Percentiles rank a stretch among this genome's conserved stretches.
Conservation (phyloP, 2,329 filamentous ascomycete genomes). For the Dothistroma pini region DNA sequence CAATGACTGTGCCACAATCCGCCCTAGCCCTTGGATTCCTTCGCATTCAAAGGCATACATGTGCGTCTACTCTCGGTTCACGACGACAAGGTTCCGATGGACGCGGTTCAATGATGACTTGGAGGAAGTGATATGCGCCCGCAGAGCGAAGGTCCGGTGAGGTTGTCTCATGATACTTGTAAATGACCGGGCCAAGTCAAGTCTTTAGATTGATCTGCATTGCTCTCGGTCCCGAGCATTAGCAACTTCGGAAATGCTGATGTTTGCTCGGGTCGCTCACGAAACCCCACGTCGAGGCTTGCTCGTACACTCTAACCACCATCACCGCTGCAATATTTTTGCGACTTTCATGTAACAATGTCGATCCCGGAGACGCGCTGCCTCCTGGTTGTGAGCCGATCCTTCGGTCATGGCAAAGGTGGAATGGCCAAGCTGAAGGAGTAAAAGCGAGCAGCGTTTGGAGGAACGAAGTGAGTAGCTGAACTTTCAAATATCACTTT, state of each 20-base stretch:
- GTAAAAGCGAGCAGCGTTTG: background rate
- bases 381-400: background rate
- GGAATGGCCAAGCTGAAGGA: background rate
- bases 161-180: background rate
- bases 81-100: background rate
- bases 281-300: background rate
- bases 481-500: background rate
- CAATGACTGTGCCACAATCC: too few species aligned
- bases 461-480: background rate
- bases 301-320: background rate
- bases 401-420: background rate
- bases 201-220: background rate
- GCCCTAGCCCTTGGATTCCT: background rate
- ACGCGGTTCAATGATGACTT: background rate
- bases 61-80: background rate
- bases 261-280: background rate
- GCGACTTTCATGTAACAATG: background rate
- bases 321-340: background rate
- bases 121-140: background rate
- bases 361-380: background rate
- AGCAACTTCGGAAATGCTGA: background rate
- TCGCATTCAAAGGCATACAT: background rate
- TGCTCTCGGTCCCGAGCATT: background rate
- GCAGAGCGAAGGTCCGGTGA: background rate
- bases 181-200: background rate